These are phyloP conservation scores for Apocynum venetum DNA, from an alignment of 257 asterid species.

Conservation along the genomic window DNA sequence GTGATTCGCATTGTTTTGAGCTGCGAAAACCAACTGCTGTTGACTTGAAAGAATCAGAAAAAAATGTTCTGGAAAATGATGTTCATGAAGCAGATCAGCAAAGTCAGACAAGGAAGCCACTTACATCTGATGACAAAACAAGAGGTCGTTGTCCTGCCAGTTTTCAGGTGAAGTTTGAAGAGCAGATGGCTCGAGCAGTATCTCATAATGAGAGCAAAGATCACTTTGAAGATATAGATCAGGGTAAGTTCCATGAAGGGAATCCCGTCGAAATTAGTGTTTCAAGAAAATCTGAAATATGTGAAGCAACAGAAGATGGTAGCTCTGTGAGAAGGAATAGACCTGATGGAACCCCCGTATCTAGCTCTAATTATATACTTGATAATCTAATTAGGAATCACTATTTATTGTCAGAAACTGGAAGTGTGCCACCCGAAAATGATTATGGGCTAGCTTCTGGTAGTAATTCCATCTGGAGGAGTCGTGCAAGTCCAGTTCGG, in stretches of 20 bases:
- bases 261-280: constrained; percentile 38
- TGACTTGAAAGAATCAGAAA: constrained; percentile 32
- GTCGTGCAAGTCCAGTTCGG: constrained; percentile 73
- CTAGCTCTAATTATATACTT: constrained; percentile 52
- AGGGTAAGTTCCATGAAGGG: constrained; percentile 19
- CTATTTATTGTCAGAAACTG: constrained; percentile 59
- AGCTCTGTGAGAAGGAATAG: constrained; percentile 40
- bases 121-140: constrained; percentile 36
- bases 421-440: constrained; percentile 41
- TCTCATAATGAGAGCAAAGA: constrained; percentile 28
- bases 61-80: constrained; percentile 22
- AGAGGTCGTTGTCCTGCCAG: constrained; percentile 30
- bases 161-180: constrained; percentile 68
- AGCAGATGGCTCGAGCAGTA: constrained; percentile 44
- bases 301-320: constrained; percentile 42
- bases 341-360: constrained; percentile 32
- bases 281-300: constrained; percentile 39
- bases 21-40: constrained; percentile 43
- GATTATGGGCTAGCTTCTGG: constrained; percentile 43
- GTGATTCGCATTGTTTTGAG: constrained; percentile 78
- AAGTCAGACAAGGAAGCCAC: constrained; percentile 39
- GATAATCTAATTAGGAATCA: constrained; percentile 67
- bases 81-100: constrained; percentile 28
- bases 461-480: constrained; percentile 53
- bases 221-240: constrained; percentile 27